phyloP scores from a whole-genome alignment of 2,329 filamentous ascomycete species.

The Ascochyta koolunga region DNA sequence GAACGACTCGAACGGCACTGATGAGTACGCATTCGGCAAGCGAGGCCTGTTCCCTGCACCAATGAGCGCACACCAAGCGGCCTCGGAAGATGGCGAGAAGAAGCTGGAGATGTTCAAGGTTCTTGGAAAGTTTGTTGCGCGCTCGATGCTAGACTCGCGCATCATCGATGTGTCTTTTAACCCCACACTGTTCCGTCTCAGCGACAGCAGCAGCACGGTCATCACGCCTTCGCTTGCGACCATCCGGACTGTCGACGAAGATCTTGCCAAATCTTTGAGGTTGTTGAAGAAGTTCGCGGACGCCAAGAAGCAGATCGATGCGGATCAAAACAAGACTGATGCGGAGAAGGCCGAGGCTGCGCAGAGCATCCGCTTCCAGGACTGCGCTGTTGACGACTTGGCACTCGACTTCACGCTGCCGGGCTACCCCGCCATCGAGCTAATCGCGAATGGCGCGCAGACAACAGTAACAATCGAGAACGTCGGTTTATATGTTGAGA shows the following conservation, averaged over 20 bases:
- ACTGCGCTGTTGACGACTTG: conserved; percentile 81
- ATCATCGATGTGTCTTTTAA: conserved; percentile 99
- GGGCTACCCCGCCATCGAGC: conserved; percentile 82
- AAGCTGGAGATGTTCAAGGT: conserved; percentile 89
- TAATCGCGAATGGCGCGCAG: conserved; percentile 76
- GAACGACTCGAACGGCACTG: conserved; percentile 73
- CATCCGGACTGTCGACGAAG: conserved; percentile 85
- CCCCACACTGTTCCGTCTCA: conserved; percentile 95
- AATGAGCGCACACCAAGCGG: conserved; percentile 77
- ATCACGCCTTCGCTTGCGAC: conserved; percentile 86
- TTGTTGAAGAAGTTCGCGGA: conserved; percentile 84
- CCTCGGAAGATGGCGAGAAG: conserved; percentile 80
- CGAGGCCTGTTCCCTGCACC: conserved; percentile 91
- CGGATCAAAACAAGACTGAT: conserved; percentile 68
- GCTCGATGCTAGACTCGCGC: conserved; percentile 96
- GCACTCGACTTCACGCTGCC: conserved; percentile 94
- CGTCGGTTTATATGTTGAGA: conserved; percentile 85
- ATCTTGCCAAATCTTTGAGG: conserved; percentile 83
- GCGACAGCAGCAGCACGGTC: conserved; percentile 65
- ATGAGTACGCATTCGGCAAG: conserved; percentile 84
- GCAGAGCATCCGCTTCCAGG: conserved; percentile 74
- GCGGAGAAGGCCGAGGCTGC: conserved; percentile 74
- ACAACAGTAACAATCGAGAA: conserved; percentile 85
- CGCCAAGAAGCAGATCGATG: conserved; percentile 81
- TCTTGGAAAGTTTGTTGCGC: conserved; percentile 94